Evolutionary conservation across 2,329 filamentous ascomycete genomes (phyloP).

Genomic region (Ilyonectria mors-panacis): DNA sequence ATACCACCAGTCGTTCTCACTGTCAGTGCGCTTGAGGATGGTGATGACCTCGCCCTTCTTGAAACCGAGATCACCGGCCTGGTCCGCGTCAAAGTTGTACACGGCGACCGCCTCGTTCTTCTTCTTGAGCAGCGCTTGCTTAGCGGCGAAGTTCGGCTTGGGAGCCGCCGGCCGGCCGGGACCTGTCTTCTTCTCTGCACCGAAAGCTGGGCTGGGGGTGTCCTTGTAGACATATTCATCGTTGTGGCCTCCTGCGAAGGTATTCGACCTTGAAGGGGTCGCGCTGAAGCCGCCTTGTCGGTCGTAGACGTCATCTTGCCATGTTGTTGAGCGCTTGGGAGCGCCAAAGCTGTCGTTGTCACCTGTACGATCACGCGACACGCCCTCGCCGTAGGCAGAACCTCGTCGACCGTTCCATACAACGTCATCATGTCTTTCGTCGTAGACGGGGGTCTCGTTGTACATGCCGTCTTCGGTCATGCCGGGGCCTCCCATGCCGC

Average conservation of each 20-base stretch:
- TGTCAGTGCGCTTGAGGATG: conserved; percentile 94
- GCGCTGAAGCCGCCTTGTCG: conserved; percentile 60
- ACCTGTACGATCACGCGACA: conserved; percentile 53
- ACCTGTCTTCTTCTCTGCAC: conserved; percentile 62
- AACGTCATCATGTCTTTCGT: conserved; percentile 84
- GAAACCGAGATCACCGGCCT: conserved; percentile 92
- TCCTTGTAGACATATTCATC: conserved; percentile 71
- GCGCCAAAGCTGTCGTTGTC: conserved; percentile 67
- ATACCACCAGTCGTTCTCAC: conserved; percentile 94
- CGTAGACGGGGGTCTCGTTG: conserved; percentile 94
- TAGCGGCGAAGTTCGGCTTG: conserved; percentile 83
- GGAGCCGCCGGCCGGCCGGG: conserved; percentile 88
- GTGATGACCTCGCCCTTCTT: conserved; percentile 98
- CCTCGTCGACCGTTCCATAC: conserved; percentile 86
- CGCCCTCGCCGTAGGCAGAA: conserved; percentile 78
- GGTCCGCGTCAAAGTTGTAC: conserved; percentile 95
- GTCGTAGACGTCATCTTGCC: conserved; percentile 84
- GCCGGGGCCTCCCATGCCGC: conserved; percentile 68
- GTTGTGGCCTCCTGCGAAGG: conserved; percentile 60
- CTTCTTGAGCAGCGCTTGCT: conserved; percentile 70
- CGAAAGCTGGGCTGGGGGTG: conserved; percentile 51
- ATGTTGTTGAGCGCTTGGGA: conserved; percentile 77
- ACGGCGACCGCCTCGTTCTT: conserved; percentile 92
- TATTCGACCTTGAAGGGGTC: conserved; percentile 66
- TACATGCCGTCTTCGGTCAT: conserved; percentile 79